These are phyloP conservation scores for Tillandsia leiboldiana DNA, from an alignment of 176 grass and related monocot genomes.

Conservation along the genomic window DNA sequence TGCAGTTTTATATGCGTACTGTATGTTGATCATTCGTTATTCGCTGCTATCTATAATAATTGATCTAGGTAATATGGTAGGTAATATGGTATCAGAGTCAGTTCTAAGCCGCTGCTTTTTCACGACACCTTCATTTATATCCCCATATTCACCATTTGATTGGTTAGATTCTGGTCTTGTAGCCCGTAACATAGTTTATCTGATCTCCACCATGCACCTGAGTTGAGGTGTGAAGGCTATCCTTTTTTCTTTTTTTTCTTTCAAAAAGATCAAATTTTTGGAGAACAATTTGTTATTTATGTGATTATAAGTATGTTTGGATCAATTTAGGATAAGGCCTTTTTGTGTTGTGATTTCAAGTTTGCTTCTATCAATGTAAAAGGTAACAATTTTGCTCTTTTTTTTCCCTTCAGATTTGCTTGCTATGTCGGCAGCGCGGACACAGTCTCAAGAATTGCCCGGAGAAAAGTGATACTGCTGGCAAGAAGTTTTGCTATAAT, in stretches of 20 bases:
- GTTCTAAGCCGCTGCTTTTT: too few species aligned
- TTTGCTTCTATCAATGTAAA: constrained; percentile 9
- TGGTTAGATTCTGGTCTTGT: too few species aligned
- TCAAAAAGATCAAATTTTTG: not conserved
- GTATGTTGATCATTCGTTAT: too few species aligned
- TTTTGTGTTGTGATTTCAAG: not conserved
- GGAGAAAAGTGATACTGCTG: constrained; percentile 46
- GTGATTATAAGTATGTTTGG: not conserved
- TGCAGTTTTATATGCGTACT: too few species aligned
- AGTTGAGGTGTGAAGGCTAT: not conserved
- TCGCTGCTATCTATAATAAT: too few species aligned
- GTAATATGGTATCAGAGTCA: too few species aligned
- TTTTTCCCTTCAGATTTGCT: constrained; percentile 54
- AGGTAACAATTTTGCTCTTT: not conserved
- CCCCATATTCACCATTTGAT: too few species aligned
- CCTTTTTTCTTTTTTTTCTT: not conserved
- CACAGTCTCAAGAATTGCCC: constrained; percentile 91
- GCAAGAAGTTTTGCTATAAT: constrained; percentile 83
- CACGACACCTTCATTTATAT: too few species aligned
- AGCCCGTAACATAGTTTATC: too few species aligned
- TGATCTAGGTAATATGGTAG: too few species aligned
- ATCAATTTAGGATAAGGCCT: not conserved
- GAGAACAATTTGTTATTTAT: not conserved
- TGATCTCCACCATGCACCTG: not conserved
- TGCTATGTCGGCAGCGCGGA: constrained; percentile 66